phyloP scores from a whole-genome alignment of 176 grass and related monocot species.

The Melocanna baccifera region DNA sequence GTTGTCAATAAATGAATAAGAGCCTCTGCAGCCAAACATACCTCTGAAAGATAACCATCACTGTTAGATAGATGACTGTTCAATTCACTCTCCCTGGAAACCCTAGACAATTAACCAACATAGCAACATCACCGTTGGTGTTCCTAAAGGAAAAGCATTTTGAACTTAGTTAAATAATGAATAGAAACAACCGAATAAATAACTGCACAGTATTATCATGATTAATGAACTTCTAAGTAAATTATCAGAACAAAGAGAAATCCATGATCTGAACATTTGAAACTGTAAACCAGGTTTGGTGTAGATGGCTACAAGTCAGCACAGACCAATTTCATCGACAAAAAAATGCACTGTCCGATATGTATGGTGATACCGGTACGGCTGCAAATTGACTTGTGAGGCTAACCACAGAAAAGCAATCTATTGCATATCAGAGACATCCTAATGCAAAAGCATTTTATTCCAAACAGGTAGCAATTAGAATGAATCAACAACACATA shows the following conservation, averaged over 20 bases:
- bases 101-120: constrained; percentile 39
- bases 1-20: not conserved
- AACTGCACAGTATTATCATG: not conserved
- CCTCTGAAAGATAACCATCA: constrained; percentile 88
- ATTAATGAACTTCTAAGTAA: not conserved
- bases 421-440: not conserved
- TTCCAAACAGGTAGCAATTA: not conserved
- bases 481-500: not conserved
- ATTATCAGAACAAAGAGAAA: not conserved
- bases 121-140: constrained; percentile 2
- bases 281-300: not conserved
- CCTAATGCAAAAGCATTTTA: not conserved
- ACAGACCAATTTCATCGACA: not conserved
- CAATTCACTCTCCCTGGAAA: constrained; percentile 54
- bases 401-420: not conserved
- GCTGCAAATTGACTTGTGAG: not conserved
- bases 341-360: not conserved
- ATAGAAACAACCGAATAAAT: not conserved
- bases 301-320: not conserved
- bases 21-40: constrained; percentile 9
- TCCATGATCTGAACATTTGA: not conserved
- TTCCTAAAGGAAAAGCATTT: constrained; percentile 32
- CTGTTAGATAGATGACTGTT: constrained; percentile 63
- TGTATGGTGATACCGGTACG: not conserved
- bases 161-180: not conserved